These are phyloP conservation scores for Tolypocladium capitatum DNA, from an alignment of 2,329 filamentous ascomycete genomes.

Conservation along the genomic window DNA sequence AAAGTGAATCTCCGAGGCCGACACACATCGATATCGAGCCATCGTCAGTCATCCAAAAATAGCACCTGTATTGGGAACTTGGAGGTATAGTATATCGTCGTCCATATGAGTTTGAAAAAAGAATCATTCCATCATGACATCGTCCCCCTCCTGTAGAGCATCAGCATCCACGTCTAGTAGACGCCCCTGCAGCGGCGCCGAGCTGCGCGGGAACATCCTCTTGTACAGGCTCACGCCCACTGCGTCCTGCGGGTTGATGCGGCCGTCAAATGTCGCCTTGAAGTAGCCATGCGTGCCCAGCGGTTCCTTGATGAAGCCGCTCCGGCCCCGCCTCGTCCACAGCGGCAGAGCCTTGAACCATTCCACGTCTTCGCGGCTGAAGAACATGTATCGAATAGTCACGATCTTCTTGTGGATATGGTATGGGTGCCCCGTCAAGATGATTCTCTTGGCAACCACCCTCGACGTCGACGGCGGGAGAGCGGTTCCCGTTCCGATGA, in stretches of 20 bases:
- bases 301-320: slow-evolving; percentile 85
- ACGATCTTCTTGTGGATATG: slow-evolving; percentile 98
- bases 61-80: not conserved
- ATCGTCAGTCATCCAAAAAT: not conserved
- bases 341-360: slow-evolving; percentile 97
- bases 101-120: slow-evolving; percentile 3
- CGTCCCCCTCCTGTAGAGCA: slow-evolving; percentile 11
- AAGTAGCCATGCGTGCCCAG: slow-evolving; percentile 98
- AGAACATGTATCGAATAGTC: slow-evolving; percentile 99
- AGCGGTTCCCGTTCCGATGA: slow-evolving; percentile 79
- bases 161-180: slow-evolving; percentile 23
- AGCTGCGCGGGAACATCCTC: slow-evolving; percentile 65
- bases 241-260: slow-evolving; percentile 90
- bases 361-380: slow-evolving; percentile 84
- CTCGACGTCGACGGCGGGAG: slow-evolving; percentile 63
- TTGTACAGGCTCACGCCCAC: slow-evolving; percentile 86
- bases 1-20: slow-evolving; percentile 2
- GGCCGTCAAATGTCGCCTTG: slow-evolving; percentile 94
- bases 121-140: slow-evolving; percentile 20
- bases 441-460: slow-evolving; percentile 84
- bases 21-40: not conserved
- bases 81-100: slow-evolving; percentile 3
- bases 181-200: slow-evolving; percentile 32
- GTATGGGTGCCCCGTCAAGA: slow-evolving; percentile 90
- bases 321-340: slow-evolving; percentile 82